Evolutionary conservation across 495 filamentous ascomycete species (phyloP).

Genomic region (Aspergillus mulundensis): DNA sequence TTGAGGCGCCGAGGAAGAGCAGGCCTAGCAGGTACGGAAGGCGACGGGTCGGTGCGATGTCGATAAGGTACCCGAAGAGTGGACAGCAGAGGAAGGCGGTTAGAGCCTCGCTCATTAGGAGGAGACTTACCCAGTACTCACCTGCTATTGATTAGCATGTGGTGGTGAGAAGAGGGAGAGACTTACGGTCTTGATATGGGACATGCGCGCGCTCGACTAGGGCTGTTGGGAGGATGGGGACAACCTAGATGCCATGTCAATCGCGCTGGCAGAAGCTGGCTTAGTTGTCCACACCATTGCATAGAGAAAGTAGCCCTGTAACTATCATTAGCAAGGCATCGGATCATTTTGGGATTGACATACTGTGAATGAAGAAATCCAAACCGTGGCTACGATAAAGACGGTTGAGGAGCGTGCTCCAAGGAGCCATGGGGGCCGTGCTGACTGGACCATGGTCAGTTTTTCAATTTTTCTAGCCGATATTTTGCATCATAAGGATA

Average conservation of each 20-base stretch:
- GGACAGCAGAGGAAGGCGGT: conserved; percentile 55
- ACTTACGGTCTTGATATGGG: conserved; percentile 50
- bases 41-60: conserved; percentile 41
- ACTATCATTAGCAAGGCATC: not conserved
- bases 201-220: conserved; percentile 49
- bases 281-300: conserved; percentile 32
- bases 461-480: not conserved
- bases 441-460: not conserved
- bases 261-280: not conserved
- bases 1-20: conserved; percentile 50
- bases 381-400: conserved; percentile 60
- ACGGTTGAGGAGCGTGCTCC: conserved; percentile 53
- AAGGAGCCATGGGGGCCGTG: conserved; percentile 42
- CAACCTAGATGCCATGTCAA: conserved; percentile 28
- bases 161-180: conserved; percentile 8
- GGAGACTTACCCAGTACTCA: conserved; percentile 35
- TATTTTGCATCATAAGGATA: not conserved
- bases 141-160: conserved; percentile 15
- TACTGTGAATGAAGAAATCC: conserved; percentile 61
- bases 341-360: conserved; percentile 33
- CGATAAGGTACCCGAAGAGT: conserved; percentile 55
- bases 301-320: conserved; percentile 43
- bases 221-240: conserved; percentile 62
- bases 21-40: conserved; percentile 58
- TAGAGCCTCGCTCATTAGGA: conserved; percentile 58